A percentile compares a stretch with the other conserved stretches of the same genome.
These are phyloP conservation scores for Wallacemonas collosoma DNA, from an alignment of 208 protist genomes.

Conservation along the genomic window DNA sequence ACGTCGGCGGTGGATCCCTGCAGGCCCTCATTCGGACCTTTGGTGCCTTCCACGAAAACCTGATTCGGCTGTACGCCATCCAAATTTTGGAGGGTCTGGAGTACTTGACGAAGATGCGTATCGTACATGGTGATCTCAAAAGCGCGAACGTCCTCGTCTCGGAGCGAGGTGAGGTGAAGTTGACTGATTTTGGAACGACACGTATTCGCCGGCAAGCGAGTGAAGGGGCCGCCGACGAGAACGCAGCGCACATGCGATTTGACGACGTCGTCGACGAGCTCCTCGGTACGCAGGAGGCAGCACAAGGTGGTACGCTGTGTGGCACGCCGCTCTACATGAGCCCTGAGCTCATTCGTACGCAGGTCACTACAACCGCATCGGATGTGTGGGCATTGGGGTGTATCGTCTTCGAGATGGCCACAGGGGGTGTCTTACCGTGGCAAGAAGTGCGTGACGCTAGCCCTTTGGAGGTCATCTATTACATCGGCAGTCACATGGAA, in stretches of 20 bases:
- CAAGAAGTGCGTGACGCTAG: slow-evolving; percentile 49
- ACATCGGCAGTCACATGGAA: slow-evolving; percentile 51
- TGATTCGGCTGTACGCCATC: slow-evolving; percentile 82
- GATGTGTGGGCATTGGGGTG: slow-evolving; percentile 91
- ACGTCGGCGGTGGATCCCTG: slow-evolving; percentile 86
- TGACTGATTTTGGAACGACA: slow-evolving; percentile 92
- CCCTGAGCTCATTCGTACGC: slow-evolving; percentile 71
- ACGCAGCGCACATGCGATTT: neutral
- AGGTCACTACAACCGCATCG: slow-evolving; percentile 62
- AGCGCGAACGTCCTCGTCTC: slow-evolving; percentile 86
- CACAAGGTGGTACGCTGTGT: slow-evolving; percentile 32
- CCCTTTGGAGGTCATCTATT: slow-evolving; percentile 53
- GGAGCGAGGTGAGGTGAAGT: slow-evolving; percentile 80
- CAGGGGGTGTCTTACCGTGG: slow-evolving; percentile 76
- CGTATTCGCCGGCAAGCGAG: slow-evolving; percentile 29
- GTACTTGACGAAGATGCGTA: slow-evolving; percentile 64
- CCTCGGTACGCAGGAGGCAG: slow-evolving; percentile 8
- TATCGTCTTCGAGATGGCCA: slow-evolving; percentile 91
- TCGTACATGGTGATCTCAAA: slow-evolving; percentile 90
- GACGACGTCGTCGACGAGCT: slow-evolving; percentile 8
- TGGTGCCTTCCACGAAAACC: slow-evolving; percentile 81
- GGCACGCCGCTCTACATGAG: slow-evolving; percentile 89
- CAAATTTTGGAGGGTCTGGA: slow-evolving; percentile 88
- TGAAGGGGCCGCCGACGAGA: neutral
- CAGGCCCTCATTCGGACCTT: slow-evolving; percentile 84